Evolutionary conservation across 2,329 filamentous ascomycete species (phyloP), one percentile per base, ranked within the genome.

Genomic region (Sclerotinia borealis): DNA sequence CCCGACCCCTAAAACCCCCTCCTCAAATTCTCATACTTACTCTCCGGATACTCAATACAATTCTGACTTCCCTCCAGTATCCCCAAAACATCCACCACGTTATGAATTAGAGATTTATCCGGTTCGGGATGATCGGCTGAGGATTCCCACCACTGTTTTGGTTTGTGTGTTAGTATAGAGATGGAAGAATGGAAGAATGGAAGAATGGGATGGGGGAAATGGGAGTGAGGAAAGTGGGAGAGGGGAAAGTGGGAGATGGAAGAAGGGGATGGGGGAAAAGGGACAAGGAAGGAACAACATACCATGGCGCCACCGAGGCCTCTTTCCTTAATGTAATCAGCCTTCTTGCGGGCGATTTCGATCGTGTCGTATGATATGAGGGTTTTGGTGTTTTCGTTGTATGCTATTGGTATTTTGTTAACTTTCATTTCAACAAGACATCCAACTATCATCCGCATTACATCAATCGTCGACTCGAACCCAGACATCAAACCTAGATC

Each of bases 261-360:
- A n/a, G 36, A 25, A 43, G 39, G 13, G 9, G 11, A 31, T 3
- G 34, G 37, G n/a, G 19, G 8, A 41, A 41, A 17, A 19, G 13
- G 31, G 2, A 22, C 39, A 10, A 47, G 4, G 41, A 11, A 37
- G 1, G 41, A 22, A 22, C 22, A 22, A 58, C 60, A 25, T 62
- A 62, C 60, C 93, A 98, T 97, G n/a, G 84, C 91, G 22, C 93
- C 93, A 1, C 92, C 93, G 0, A 97, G 81, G 0, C 84, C 80
- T 50, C 82, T 78, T 25, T 83, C 75, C 72, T 80, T 83, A 72
- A 97, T 84, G 74, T 86, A 96, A 13, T 83, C 78, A 1, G 87
- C 86, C 79, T 97, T 98, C 68, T 77, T 74, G 68, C 79, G 79
- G 4, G 86, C 88, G 75, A 92, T 85, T 3, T 79, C 77, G 0